Base-by-base conservation (phyloP, 345 rosid genomes). In the Ricinus communis region DNA sequence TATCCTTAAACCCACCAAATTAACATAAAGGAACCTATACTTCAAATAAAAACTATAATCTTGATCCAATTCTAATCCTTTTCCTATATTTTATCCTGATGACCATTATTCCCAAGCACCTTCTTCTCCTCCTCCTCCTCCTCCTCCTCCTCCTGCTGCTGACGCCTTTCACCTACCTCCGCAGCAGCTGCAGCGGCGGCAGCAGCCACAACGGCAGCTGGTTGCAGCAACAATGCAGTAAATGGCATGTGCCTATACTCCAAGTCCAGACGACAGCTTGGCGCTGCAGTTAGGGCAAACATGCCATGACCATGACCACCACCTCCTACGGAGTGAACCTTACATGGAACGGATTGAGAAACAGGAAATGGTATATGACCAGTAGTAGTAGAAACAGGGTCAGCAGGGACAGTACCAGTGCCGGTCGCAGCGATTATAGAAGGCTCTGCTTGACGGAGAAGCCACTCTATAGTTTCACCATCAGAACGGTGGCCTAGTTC, bases 401-500 rank as follows among this genome's bases (percentile, higher is more conserved):
- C 79, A 1, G 88, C 62, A 0, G 90, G 91, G 62, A 61, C 47
- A 6, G 86, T 86, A 0, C 91, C 87, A 2, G 85, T 74, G 1
- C 93, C 91, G 0, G 89, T 87, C 49, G 91, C 83, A 25, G 85
- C 88, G 13, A 83, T 73, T 50, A 88, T 87, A 57, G 88, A 78
- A 27, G 84, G 86, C 77, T 88, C 93, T 0, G 91, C 91, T 50
- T 81, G 79, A 12, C 72, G 82, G 68, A 86, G 89, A n/a, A 88
- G 89, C 89, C 93, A 88, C 70, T 84, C 85, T 10, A 88, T 76
- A 47, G 88, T 88, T 79, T 88, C 93, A 22, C 90, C 90, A 58
- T 88, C 88, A 8, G 93, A 81, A 21, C 85, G 83, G 76, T 82
- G 91, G 75, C 91, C 91, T 31, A 90, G 93, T 64, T 90, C 93